Evolutionary conservation across 352 stramenopile species (phyloP).

Genomic region (Phytophthora sojae): DNA sequence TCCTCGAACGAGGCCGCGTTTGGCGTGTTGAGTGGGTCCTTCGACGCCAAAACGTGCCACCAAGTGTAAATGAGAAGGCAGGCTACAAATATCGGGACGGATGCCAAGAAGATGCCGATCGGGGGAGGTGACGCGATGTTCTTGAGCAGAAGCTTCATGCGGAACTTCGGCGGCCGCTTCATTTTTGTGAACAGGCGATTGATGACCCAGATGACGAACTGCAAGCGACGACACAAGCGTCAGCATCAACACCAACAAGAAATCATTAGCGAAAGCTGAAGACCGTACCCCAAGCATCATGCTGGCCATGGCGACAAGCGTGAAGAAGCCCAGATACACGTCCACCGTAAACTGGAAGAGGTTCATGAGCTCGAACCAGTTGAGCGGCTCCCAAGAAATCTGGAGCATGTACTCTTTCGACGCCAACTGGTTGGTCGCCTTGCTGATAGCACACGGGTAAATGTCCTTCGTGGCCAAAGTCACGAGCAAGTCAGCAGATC

Average conservation of each 20-base stretch:
- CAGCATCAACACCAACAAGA: neutral
- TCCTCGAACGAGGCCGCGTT: constrained; percentile 85
- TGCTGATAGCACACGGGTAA: constrained; percentile 64
- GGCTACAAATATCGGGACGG: constrained; percentile 61
- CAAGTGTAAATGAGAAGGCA: constrained; percentile 82
- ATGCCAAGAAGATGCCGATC: constrained; percentile 78
- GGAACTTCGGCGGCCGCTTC: constrained; percentile 94
- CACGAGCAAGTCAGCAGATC: constrained; percentile 61
- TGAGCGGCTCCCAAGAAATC: constrained; percentile 90
- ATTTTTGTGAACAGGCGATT: constrained; percentile 96
- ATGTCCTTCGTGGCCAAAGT: constrained; percentile 81
- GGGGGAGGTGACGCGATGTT: constrained; percentile 89
- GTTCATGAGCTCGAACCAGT: constrained; percentile 96
- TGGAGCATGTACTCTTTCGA: constrained; percentile 87
- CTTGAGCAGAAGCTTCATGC: constrained; percentile 90
- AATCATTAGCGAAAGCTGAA: neutral
- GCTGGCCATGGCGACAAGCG: constrained; percentile 88
- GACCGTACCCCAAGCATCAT: constrained; percentile 86
- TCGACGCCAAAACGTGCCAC: constrained; percentile 77
- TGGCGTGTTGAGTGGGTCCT: constrained; percentile 51
- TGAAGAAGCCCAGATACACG: constrained; percentile 96
- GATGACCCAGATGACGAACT: constrained; percentile 93
- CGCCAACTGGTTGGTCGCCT: constrained; percentile 67
- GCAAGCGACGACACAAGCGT: neutral
- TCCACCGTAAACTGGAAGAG: constrained; percentile 95